These are phyloP conservation scores for Penicillium dipodomyicola DNA, from an alignment of 495 filamentous ascomycete genomes.

Conservation along the genomic window DNA sequence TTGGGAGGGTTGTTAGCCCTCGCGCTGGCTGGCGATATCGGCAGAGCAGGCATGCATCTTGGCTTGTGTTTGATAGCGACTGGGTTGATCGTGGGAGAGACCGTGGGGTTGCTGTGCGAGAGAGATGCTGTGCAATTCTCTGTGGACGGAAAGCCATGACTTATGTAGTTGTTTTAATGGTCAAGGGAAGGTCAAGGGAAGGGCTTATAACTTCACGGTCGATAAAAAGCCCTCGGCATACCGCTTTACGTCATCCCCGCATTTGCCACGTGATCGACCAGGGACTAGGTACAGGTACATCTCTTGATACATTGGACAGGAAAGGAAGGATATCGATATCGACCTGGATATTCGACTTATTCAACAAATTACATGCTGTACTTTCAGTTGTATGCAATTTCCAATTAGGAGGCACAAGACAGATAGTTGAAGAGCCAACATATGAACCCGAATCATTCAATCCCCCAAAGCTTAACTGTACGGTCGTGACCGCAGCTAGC, in stretches of 20 bases:
- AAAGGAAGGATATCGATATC: neutral
- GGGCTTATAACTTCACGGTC: neutral
- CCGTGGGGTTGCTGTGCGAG: slow-evolving; percentile 2
- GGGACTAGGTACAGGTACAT: neutral
- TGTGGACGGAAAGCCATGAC: slow-evolving; percentile 17
- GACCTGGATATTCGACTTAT: neutral
- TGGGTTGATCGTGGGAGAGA: neutral
- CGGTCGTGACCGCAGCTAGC: slow-evolving; percentile 89
- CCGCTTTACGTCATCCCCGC: slow-evolving; percentile 24
- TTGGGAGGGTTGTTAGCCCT: neutral
- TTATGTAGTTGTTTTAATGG: slow-evolving; percentile 1
- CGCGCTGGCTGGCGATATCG: slow-evolving; percentile 7
- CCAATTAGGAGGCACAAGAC: neutral
- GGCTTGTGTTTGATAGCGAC: slow-evolving; percentile 1
- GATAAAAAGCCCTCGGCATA: slow-evolving; percentile 11
- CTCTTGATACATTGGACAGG: neutral
- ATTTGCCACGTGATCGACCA: slow-evolving; percentile 6
- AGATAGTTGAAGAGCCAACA: neutral
- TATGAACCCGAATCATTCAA: slow-evolving; percentile 57
- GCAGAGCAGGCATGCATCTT: slow-evolving; percentile 8
- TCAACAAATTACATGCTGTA: neutral
- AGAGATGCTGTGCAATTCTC: slow-evolving; percentile 12
- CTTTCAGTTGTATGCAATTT: neutral
- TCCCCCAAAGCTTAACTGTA: slow-evolving; percentile 94
- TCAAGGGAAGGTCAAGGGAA: neutral